These are phyloP conservation scores for Hypoxylon cercidicola DNA, from an alignment of 495 filamentous ascomycete genomes.

Conservation along the genomic window DNA sequence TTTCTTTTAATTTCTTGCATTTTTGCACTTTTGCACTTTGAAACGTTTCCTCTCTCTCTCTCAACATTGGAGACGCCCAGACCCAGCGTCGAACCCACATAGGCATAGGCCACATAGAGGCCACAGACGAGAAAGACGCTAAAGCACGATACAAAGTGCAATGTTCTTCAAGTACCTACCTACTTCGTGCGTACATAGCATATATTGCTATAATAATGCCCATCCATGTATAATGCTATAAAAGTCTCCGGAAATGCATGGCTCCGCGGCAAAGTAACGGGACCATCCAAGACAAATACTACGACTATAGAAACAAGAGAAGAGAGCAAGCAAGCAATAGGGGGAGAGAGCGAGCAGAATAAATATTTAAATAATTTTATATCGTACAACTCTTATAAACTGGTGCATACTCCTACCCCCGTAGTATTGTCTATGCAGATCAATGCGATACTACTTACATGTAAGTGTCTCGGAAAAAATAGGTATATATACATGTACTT, in stretches of 20 bases:
- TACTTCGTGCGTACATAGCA: slow-evolving; percentile 19
- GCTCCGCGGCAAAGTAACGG: slow-evolving; percentile 29
- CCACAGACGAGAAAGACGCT: slow-evolving; percentile 10
- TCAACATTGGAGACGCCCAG: slow-evolving; percentile 27
- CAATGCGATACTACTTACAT: not conserved
- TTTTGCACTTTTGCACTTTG: not conserved
- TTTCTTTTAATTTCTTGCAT: not conserved
- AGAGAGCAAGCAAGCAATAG: slow-evolving; percentile 3
- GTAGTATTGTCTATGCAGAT: too few relatives aligned
- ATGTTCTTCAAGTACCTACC: slow-evolving; percentile 29
- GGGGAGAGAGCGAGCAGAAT: slow-evolving; percentile 3
- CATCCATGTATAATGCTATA: slow-evolving; percentile 12
- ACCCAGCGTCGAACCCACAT: slow-evolving; percentile 31
- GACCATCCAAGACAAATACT: slow-evolving; percentile 9
- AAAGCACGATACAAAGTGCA: slow-evolving; percentile 22
- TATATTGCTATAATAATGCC: slow-evolving; percentile 16
- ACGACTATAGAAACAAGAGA: not conserved
- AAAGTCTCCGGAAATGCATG: slow-evolving; percentile 19
- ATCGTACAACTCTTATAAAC: too few relatives aligned
- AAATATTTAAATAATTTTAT: not conserved
- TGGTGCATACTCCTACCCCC: too few relatives aligned
- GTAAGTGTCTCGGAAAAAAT: not conserved
- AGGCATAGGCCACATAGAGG: slow-evolving; percentile 16
- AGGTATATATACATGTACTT: not conserved
- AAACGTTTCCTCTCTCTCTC: slow-evolving; percentile 5